A percentile compares a stretch with the other conserved stretches of the same genome.
Conservation (phyloP, 192 early-diverging fungal species). For the Coemansia sp. region DNA sequence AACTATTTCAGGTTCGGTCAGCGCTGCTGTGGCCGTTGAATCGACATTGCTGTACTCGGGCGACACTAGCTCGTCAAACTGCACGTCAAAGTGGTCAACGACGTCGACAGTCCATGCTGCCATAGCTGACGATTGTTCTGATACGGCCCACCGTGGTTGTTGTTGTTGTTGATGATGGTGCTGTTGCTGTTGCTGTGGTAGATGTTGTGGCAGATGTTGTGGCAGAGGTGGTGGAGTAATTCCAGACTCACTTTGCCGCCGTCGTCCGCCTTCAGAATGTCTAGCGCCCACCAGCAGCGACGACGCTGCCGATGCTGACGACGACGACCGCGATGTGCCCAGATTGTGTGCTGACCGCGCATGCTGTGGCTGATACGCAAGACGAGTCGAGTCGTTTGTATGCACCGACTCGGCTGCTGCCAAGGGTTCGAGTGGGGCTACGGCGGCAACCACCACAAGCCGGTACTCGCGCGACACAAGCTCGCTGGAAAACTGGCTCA, state of each 20-base stretch:
- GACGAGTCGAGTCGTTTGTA: constrained; percentile 12
- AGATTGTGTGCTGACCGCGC: constrained; percentile 7
- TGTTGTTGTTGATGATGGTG: constrained; percentile 6
- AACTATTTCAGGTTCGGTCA: constrained; percentile 14
- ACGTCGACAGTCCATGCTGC: constrained; percentile 43
- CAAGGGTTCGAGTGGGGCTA: constrained; percentile 26
- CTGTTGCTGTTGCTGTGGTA: constrained; percentile 9
- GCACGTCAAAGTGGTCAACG: constrained; percentile 45
- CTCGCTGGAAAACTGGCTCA: constrained; percentile 52
- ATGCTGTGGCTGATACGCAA: not conserved
- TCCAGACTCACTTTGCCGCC: constrained; percentile 11
- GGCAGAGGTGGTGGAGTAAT: not conserved
- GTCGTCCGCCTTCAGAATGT: not conserved
- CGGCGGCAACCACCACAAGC: constrained; percentile 44
- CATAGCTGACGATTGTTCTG: constrained; percentile 47
- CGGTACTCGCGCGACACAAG: constrained; percentile 52
- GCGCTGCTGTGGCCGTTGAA: not conserved
- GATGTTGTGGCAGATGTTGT: not conserved
- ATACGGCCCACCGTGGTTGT: constrained; percentile 10
- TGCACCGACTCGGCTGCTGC: constrained; percentile 17
- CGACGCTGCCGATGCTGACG: not conserved
- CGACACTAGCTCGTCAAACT: constrained; percentile 45
- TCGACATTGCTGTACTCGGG: constrained; percentile 6
- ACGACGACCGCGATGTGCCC: not conserved
- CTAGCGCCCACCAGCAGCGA: not conserved